Base-by-base conservation (phyloP, 768 basidiomycete species). In the Leccinum aurantiacum region DNA sequence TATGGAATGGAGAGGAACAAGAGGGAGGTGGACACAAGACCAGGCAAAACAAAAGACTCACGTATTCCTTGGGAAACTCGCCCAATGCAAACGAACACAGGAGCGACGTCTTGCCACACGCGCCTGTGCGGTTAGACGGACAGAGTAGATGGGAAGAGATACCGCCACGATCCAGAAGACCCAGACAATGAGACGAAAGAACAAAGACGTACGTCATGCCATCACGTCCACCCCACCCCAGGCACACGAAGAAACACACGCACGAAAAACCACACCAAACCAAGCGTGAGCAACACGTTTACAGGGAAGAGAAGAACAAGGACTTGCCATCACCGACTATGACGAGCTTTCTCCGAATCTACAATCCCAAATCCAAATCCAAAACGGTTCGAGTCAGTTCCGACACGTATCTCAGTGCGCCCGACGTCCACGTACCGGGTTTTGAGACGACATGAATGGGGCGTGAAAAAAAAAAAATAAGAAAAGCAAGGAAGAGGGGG, bases 51-150 rank as follows among this genome's bases (percentile, higher is more conserved):
- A 31, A 61, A 51, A 62, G 54, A 85, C 90, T 71, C 74, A 93
- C 93, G 72, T 97, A 97, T 88, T 96, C 93, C 74, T 91, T 91
- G 41, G 94, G 95, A 69, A 97, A 97, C 76, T 95, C 91, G 62
- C 94, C 95, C 38, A 95, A 84, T 9, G 93, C 92, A 74, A 97
- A 97, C 11, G 93, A 93, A 71, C 89, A 93, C 35, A 96, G 76
- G 50, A 96, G 77, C 53, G 91, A 93, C 19, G 94, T 95, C 82
- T 99, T 99, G 69, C 97, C 96, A 69, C 95, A 97, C 63, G 96
- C 96, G 79, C 91, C 90, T 91, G 13, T 10, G 2, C 44, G 38
- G 8, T 41, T n/a, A 41, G 38, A 41, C 17, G 8, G 17, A 41
- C 38, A 41, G 17, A 41, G 17, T n/a, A 41, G 17, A n/a, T 17